phyloP scores from a whole-genome alignment of 1,284 basidiomycete species.

The Amylostereum areolatum region DNA sequence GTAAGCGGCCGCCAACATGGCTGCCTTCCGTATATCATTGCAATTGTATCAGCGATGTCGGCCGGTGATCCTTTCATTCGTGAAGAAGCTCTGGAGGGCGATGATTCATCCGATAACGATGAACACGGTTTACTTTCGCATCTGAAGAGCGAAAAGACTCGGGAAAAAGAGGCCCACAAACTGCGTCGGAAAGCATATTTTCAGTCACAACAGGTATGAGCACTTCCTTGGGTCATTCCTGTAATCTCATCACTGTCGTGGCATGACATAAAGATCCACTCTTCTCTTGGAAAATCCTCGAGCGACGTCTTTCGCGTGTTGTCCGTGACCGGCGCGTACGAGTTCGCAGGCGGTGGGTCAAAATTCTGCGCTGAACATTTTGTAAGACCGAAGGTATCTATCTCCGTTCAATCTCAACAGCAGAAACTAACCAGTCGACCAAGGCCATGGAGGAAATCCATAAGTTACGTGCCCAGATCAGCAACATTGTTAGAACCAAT shows the following conservation, averaged over 20 bases:
- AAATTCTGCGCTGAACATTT: constrained; percentile 89
- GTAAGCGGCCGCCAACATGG: constrained; percentile 89
- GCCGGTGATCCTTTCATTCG: constrained; percentile 96
- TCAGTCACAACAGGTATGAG: constrained; percentile 66
- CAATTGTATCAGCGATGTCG: constrained; percentile 87
- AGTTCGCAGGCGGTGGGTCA: constrained; percentile 77
- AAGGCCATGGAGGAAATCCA: constrained; percentile 99
- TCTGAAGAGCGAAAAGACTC: constrained; percentile 53
- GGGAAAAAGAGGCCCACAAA: constrained; percentile 64
- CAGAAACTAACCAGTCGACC: neutral
- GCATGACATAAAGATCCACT: constrained; percentile 50
- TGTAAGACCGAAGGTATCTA: constrained; percentile 76
- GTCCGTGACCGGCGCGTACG: constrained; percentile 94
- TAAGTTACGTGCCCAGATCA: constrained; percentile 91
- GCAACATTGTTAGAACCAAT: constrained; percentile 70
- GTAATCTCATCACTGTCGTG: neutral
- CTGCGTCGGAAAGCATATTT: constrained; percentile 72
- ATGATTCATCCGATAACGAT: constrained; percentile 20
- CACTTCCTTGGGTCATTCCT: neutral
- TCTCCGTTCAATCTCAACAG: neutral
- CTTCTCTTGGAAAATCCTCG: constrained; percentile 74
- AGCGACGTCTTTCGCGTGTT: constrained; percentile 90
- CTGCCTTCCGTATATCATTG: constrained; percentile 88
- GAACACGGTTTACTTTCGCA: constrained; percentile 41
- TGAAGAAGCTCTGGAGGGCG: constrained; percentile 59